Percentiles rank a stretch among this genome's conserved stretches.
phyloP scores from a whole-genome alignment of 2,329 filamentous ascomycete species.

The Clonostachys solani region DNA sequence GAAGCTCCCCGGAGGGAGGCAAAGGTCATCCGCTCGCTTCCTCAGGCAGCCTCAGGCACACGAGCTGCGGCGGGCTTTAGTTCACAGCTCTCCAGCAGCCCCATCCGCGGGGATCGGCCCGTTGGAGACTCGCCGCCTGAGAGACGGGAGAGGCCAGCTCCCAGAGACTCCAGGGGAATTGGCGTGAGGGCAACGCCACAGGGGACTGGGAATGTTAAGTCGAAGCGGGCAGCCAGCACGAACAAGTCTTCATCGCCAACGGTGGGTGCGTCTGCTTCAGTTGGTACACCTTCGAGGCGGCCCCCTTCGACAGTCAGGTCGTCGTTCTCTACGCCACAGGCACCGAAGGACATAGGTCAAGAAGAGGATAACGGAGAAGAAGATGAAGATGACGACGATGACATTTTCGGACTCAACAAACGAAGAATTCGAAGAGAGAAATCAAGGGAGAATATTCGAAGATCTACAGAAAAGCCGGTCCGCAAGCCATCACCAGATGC shows the following conservation, averaged over 20 bases:
- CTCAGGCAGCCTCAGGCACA: conserved; percentile 7
- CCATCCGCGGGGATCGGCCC: too few relatives aligned
- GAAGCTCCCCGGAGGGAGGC: conserved; percentile 28
- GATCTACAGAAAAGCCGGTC: conserved; percentile 1
- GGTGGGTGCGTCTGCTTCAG: too few relatives aligned
- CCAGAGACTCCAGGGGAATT: too few relatives aligned
- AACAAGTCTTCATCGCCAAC: too few relatives aligned
- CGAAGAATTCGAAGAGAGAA: conserved; percentile 20
- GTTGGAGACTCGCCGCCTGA: too few relatives aligned
- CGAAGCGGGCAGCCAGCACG: too few relatives aligned
- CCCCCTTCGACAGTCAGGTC: too few relatives aligned
- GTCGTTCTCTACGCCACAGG: background rate
- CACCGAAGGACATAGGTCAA: background rate
- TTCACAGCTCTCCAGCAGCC: conserved; percentile 1
- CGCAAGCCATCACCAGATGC: conserved; percentile 16
- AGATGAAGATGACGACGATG: conserved; percentile 17
- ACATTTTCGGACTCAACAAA: conserved; percentile 26
- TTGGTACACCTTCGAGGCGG: too few relatives aligned
- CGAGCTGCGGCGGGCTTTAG: conserved; percentile 18
- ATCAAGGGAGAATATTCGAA: conserved; percentile 19
- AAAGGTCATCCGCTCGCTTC: background rate
- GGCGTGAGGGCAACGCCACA: too few relatives aligned
- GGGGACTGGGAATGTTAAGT: too few relatives aligned
- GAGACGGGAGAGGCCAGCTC: too few relatives aligned
- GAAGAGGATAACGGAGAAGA: conserved; percentile 7